Conservation (phyloP, 2,329 filamentous ascomycete genomes). For the Teratosphaeria pseudoeucalypti region DNA sequence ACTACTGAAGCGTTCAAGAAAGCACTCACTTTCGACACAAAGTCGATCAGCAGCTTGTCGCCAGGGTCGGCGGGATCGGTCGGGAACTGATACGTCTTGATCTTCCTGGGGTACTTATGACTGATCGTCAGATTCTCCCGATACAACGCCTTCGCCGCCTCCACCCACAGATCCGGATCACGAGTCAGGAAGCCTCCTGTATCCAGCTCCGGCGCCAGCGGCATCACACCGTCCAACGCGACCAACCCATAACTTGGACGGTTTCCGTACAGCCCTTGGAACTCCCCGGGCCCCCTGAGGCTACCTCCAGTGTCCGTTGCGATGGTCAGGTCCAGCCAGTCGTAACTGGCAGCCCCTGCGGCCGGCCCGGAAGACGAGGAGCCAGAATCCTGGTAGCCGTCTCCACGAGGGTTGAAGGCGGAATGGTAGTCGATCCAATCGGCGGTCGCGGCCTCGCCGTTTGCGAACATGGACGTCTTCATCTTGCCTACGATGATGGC, state of each 20-base stretch:
- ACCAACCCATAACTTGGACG: constrained; percentile 40
- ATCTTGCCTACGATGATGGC: constrained; percentile 41
- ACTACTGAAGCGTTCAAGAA: constrained; percentile 33
- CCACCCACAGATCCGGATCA: constrained; percentile 34
- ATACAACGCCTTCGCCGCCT: constrained; percentile 37
- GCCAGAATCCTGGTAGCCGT: constrained; percentile 35
- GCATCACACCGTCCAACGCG: constrained; percentile 39
- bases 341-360: constrained; percentile 35
- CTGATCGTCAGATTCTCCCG: constrained; percentile 34
- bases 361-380: constrained; percentile 39
- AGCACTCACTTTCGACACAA: constrained; percentile 32
- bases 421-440: constrained; percentile 41
- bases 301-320: constrained; percentile 42
- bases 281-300: constrained; percentile 38
- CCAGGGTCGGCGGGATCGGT: constrained; percentile 26
- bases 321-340: constrained; percentile 41
- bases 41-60: constrained; percentile 32
- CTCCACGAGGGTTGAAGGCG: constrained; percentile 34
- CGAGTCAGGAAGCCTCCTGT: constrained; percentile 38
- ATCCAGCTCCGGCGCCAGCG: constrained; percentile 38
- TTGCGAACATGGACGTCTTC: constrained; percentile 37
- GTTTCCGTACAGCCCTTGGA: constrained; percentile 43
- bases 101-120: constrained; percentile 31
- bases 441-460: constrained; percentile 37
- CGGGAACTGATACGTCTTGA: constrained; percentile 36